Evolutionary conservation across 2,329 filamentous ascomycete genomes (phyloP), one percentile per base, ranked within the genome.

Genomic region (Ceratocystiopsis brevicomis): DNA sequence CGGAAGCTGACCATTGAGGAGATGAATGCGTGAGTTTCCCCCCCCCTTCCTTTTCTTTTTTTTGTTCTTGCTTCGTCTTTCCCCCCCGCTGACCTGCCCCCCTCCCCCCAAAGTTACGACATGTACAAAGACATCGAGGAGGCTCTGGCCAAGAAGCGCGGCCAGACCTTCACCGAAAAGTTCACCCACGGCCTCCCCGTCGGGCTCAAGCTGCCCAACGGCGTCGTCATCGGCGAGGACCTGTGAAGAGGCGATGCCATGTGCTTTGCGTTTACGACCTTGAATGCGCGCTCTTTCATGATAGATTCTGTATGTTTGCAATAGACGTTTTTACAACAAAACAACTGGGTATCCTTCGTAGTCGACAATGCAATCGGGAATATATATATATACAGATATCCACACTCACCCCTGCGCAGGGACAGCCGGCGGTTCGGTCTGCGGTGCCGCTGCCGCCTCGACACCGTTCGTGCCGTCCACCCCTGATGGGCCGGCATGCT

Each of bases 1-100:
- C 65, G 71, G 39, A 76, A 76, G 48, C 53, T 81, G 32, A 80
- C 76, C 0, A 78, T 81, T 41, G 73, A 78, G 48, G 76, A 81
- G 55, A 79, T 81, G 74, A 80, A 81, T 47, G 62, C 63, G 62
- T 73, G 60, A 61, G 68, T 63, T 40, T 38, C 6, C 1, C 4
- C 8, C 44, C 6, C 25, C 40, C 38, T 19, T 6, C 1, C 13
- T 15, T 3, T 32, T 39, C 11, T 15, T 5, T 11, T 6, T 25
- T 32, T 17, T 44, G n/a, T 38, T 37, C 12, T 14, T 37, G 4
- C n/a, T n/a, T 14, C 4, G 6, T 37, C 14, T 15, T 4, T 6
- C 6, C 6, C 19, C 9, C 32, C 32, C 9, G 32, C 32, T 33
- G 32, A 33, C 32, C 19, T 21, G 19, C 19, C 19, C n/a, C n/a